Evolutionary conservation across 345 rosid species (phyloP).

Genomic region (Citrus inodora): DNA sequence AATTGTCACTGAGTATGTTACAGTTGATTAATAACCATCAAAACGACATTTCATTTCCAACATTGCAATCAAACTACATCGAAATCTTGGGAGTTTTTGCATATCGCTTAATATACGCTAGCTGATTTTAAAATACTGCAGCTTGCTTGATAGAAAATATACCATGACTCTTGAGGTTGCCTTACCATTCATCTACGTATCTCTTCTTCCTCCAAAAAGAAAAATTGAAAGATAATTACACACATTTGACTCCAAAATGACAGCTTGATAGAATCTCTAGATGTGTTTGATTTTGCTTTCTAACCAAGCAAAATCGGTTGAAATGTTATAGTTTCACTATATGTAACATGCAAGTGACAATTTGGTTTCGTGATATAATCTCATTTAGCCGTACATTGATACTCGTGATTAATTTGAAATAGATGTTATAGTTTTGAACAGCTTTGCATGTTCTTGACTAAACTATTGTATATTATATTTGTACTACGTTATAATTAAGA

Average conservation of each 20-base stretch:
- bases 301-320: slow-evolving; percentile 14
- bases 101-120: slow-evolving; percentile 10
- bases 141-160: slow-evolving; percentile 38
- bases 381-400: background rate
- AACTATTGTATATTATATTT: background rate
- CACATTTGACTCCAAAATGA: slow-evolving; percentile 35
- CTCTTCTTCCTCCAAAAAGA: background rate
- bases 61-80: background rate
- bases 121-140: background rate
- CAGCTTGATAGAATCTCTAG: slow-evolving; percentile 19
- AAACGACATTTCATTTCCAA: background rate
- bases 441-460: background rate
- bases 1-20: no score
- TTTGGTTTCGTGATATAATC: background rate
- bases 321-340: background rate
- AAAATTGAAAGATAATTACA: background rate
- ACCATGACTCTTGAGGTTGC: slow-evolving; percentile 25
- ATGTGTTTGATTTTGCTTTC: slow-evolving; percentile 8
- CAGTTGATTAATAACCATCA: background rate
- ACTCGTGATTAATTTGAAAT: background rate
- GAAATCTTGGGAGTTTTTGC: background rate
- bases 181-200: slow-evolving; percentile 15
- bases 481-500: background rate
- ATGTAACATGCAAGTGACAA: background rate
- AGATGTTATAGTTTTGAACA: background rate